phyloP scores from a whole-genome alignment of 371 early-diverging fungal genomes.

The Apophysomyces variabilis region DNA sequence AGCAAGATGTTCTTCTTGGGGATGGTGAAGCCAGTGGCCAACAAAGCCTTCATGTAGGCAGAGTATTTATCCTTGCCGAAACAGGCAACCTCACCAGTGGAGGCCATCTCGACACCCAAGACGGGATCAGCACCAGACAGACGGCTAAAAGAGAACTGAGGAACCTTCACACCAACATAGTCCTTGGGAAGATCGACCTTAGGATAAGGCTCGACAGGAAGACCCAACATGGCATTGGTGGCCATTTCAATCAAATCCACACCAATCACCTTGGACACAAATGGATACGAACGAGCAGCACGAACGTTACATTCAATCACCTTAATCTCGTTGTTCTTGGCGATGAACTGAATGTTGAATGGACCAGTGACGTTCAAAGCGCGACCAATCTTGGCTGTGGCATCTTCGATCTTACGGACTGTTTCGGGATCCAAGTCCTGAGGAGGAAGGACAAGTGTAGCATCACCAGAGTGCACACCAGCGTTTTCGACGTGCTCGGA shows the following conservation, averaged over 20 bases:
- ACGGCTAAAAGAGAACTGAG: constrained; percentile 95
- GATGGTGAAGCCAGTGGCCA: constrained; percentile 88
- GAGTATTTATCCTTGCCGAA: constrained; percentile 95
- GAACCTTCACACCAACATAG: constrained; percentile 94
- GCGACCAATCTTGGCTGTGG: constrained; percentile 87
- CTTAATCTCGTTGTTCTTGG: constrained; percentile 94
- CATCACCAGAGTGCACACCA: constrained; percentile 97
- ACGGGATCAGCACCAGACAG: constrained; percentile 95
- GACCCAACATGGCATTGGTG: constrained; percentile 86
- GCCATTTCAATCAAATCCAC: constrained; percentile 94
- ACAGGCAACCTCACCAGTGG: constrained; percentile 98
- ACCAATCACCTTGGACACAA: constrained; percentile 92
- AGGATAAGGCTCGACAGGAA: constrained; percentile 77
- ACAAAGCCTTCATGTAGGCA: constrained; percentile 93
- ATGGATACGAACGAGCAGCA: constrained; percentile 95
- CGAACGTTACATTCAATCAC: constrained; percentile 98
- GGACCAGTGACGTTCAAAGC: constrained; percentile 96
- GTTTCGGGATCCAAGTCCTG: constrained; percentile 91
- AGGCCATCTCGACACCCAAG: constrained; percentile 97
- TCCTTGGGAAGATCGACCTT: constrained; percentile 56
- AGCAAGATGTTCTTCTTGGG: constrained; percentile 92
- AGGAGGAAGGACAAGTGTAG: constrained; percentile 91
- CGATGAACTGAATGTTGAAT: constrained; percentile 97
- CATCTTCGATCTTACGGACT: constrained; percentile 82
- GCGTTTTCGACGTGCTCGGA: constrained; percentile 97